Base-by-base conservation (phyloP, 202 grass and related monocot genomes). In the Brachypodium distachyon region DNA sequence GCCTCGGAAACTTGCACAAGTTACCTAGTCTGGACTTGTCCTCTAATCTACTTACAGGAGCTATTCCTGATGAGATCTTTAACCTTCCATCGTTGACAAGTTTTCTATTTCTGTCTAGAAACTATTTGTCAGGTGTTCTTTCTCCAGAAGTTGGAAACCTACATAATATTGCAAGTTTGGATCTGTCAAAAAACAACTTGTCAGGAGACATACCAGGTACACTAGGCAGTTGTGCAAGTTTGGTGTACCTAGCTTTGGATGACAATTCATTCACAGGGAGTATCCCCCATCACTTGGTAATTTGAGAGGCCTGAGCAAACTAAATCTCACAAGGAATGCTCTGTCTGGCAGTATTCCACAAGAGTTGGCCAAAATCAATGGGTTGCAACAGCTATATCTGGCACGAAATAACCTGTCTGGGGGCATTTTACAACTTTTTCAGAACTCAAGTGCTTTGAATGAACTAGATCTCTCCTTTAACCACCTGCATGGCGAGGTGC, bases 381-480 rank as follows among this genome's bases (percentile, higher is more conserved):
- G 64, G 10, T 33, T 85, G 14, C 44, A 82, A 21, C 23, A 73
- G 40, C 49, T 89, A 10, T 50, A 78, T 41, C 66, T 82, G 4
- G 83, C 87, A 2, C 59, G 61, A 23, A 82, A 90, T 39, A 78
- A 79, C 18, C 76, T 90, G 11, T 78, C 65, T 7, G 78, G 78
- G 38, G 7, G 36, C 17, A 86, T 90, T 82, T 83, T 67, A 61
- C 17, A 54, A 29, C 1, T 17, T 44, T 12, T 79, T 10, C 11
- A 68, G 21, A 62, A 62, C 6, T 61, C 60, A n/a, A 74, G 49
- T 27, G 14, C 55, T 21, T 58, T 90, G 32, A 16, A 71, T 32
- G 78, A 58, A 18, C 25, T 90, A 11, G 55, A 90, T 41, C 38
- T 90, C 22, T 85, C 73, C 22, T 74, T 62, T 51, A 86, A 86